Evolutionary conservation across 257 asterid genomes (phyloP).

Genomic region (Primulina huaijiensis): DNA sequence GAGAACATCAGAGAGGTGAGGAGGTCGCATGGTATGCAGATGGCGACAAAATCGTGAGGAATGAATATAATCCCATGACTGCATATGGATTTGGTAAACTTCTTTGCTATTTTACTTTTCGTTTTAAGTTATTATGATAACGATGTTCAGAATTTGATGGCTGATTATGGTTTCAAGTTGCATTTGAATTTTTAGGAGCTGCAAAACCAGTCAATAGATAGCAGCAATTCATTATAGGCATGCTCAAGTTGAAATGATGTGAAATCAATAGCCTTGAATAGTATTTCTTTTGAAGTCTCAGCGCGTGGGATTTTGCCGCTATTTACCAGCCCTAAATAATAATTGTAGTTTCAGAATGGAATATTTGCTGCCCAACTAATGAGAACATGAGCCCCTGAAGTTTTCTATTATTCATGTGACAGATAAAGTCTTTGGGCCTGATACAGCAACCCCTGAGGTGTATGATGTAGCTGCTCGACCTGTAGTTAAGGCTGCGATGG

Average conservation of each 20-base stretch:
- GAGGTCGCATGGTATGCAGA: constrained; percentile 93
- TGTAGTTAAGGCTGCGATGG: constrained; percentile 97
- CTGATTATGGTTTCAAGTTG: constrained; percentile 15
- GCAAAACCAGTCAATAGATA: neutral
- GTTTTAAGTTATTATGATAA: constrained; percentile 25
- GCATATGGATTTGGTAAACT: constrained; percentile 87
- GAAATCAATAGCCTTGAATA: neutral
- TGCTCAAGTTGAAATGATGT: neutral
- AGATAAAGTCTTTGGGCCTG: constrained; percentile 90
- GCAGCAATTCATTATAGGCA: neutral
- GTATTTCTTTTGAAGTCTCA: neutral
- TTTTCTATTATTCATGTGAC: constrained; percentile 22
- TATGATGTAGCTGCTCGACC: constrained; percentile 96
- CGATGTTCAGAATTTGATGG: constrained; percentile 19
- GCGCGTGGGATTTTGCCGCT: neutral
- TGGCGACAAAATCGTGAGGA: constrained; percentile 75
- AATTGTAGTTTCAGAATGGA: constrained; percentile 4
- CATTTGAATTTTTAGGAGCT: constrained; percentile 11
- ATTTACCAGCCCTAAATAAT: neutral
- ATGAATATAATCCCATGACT: constrained; percentile 80
- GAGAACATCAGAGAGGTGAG: constrained; percentile 91
- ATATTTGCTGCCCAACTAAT: constrained; percentile 12
- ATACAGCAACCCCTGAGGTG: constrained; percentile 80
- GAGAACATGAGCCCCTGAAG: constrained; percentile 7
- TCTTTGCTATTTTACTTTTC: constrained; percentile 15